phyloP scores from a whole-genome alignment of 176 grass and related monocot species.

The Hyparrhenia diplandra region DNA sequence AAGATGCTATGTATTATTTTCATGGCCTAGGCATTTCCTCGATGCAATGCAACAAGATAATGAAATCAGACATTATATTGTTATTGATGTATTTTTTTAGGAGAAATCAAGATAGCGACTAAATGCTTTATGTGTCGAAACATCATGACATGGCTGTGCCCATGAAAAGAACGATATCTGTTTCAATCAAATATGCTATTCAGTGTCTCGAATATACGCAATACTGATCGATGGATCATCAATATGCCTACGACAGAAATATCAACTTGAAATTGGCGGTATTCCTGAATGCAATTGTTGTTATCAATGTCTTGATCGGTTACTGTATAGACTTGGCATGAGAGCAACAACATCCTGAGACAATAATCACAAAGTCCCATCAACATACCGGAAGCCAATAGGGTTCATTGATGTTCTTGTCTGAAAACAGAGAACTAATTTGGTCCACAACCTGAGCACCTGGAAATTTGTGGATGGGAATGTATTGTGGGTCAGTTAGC shows the following conservation, averaged over 20 bases:
- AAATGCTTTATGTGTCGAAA: not conserved
- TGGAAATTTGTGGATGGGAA: constrained; percentile 5
- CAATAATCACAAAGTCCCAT: not conserved
- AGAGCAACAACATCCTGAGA: not conserved
- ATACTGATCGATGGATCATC: not conserved
- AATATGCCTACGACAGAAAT: not conserved
- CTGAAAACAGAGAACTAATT: not conserved
- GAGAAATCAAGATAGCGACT: not conserved
- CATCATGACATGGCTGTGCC: not conserved
- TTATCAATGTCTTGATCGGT: not conserved
- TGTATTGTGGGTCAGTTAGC: too few species aligned
- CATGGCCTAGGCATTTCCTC: not conserved
- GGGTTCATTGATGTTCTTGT: not conserved
- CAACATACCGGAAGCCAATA: not conserved
- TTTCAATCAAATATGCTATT: not conserved
- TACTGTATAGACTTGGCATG: not conserved
- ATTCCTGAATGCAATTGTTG: constrained; percentile 8
- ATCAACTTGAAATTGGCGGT: not conserved
- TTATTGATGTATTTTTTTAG: not conserved
- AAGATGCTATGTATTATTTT: not conserved
- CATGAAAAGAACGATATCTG: not conserved
- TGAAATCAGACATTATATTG: not conserved
- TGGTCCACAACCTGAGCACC: not conserved
- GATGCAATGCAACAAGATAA: not conserved
- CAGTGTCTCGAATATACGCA: not conserved